Evolutionary conservation across 345 rosid genomes (phyloP).

Genomic region (Citrus cavaleriei): DNA sequence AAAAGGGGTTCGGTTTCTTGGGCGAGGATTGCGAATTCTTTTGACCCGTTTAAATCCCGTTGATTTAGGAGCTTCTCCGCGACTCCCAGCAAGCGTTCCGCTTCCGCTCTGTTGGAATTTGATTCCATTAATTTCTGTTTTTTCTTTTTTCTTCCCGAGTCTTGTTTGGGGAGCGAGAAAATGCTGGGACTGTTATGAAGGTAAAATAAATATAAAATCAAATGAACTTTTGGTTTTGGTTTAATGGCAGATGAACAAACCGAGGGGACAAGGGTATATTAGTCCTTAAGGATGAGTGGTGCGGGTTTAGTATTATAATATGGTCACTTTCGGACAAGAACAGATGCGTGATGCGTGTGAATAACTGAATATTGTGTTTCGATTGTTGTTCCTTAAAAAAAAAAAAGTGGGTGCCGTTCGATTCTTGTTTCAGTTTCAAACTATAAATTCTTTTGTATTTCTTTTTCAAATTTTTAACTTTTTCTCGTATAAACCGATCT

Average conservation of each 20-base stretch:
- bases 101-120: conserved; percentile 50
- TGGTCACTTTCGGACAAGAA: not conserved
- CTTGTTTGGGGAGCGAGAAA: not conserved
- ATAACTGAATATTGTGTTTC: too few species aligned
- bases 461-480: too few species aligned
- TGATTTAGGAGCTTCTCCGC: conserved; percentile 71
- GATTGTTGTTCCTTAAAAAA: too few species aligned
- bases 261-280: not conserved
- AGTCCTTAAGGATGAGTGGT: not conserved
- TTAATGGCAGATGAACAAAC: not conserved
- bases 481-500: too few species aligned
- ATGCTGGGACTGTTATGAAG: too few species aligned
- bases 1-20: conserved; percentile 80
- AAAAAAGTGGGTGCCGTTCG: too few species aligned
- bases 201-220: not conserved
- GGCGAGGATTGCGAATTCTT: conserved; percentile 76
- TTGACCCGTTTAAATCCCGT: conserved; percentile 65
- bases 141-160: not conserved
- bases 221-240: too few species aligned
- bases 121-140: conserved; percentile 43
- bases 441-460: too few species aligned
- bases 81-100: conserved; percentile 80
- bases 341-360: not conserved
- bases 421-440: too few species aligned
- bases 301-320: not conserved